Base-by-base conservation (phyloP, 192 early-diverging fungal genomes). In the Umbelopsis isabellina region DNA sequence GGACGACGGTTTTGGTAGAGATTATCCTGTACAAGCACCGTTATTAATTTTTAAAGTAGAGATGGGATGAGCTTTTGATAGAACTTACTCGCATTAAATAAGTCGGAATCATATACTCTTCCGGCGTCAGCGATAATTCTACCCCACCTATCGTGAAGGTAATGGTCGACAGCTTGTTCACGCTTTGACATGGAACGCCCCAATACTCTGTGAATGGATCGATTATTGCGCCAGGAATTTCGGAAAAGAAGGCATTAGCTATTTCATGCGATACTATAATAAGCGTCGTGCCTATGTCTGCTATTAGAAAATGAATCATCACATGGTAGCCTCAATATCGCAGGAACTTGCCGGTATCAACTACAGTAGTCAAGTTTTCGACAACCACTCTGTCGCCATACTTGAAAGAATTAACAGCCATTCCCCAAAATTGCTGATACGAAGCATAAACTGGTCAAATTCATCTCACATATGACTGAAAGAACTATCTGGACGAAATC, bases 261-360 rank as follows among this genome's bases (percentile, higher is more conserved):
- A 20, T 23, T 1, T 3, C 44, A 20, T 30, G 1, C 16, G 45
- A 27, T n/a, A 80, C 50, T n/a, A 75, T 53, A 44, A 74, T 78
- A 48, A 78, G 25, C 16, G 71, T 72, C 25, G 77, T 75, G 1
- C 77, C 72, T 51, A 49, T 67, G 2, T 2, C 27, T 5, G 3
- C 11, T 2, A 33, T 18, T 8, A 18, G 6, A 13, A 61, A n/a
- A 55, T 13, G 13, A 5, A 33, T 15, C 18, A 27, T 22, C 2
- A 25, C 4, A 4, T 53, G 10, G 11, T 61, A 35, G 1, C 13
- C 16, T 27, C 27, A 35, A 61, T 61, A 13, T 25, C 15, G 12
- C 16, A 49, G 20, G 4, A 7, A 15, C 55, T 61, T 35, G 16
- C 55, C 55, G 2, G 78, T 79, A 65, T 79, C 78, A 52, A 79